Evolutionary conservation across 345 rosid species (phyloP).

Genomic region (Cardamine resedifolia): DNA sequence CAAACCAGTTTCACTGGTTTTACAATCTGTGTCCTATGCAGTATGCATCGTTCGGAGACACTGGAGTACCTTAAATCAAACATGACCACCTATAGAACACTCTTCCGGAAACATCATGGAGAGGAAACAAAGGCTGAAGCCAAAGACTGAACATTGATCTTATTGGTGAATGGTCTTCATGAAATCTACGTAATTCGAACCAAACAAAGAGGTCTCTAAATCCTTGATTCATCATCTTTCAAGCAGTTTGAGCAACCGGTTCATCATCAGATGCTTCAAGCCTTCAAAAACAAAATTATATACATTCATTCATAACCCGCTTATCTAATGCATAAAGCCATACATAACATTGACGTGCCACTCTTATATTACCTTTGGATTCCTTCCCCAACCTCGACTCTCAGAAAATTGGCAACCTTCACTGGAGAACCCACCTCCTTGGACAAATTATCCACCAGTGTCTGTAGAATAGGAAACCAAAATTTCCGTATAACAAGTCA

Average conservation of each 20-base stretch:
- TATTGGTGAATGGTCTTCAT: slow-evolving; percentile 6
- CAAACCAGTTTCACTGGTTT: background rate
- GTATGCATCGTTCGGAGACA: background rate
- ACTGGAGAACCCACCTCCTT: slow-evolving; percentile 80
- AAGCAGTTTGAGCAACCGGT: slow-evolving; percentile 37
- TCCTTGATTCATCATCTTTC: slow-evolving; percentile 23
- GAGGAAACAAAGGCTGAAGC: background rate
- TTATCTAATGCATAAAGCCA: background rate
- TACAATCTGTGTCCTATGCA: background rate
- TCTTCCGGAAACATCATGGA: too few relatives aligned
- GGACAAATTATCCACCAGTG: slow-evolving; percentile 60
- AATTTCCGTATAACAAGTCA: background rate
- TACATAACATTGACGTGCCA: background rate
- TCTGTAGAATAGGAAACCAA: slow-evolving; percentile 44
- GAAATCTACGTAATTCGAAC: background rate
- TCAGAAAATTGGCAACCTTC: slow-evolving; percentile 70
- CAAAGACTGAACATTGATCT: slow-evolving; percentile 11
- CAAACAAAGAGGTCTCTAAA: background rate
- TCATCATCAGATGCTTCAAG: slow-evolving; percentile 34
- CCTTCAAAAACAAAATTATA: slow-evolving; percentile 26
- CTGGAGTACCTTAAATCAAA: background rate
- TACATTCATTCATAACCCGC: background rate
- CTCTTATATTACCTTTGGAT: slow-evolving; percentile 62
- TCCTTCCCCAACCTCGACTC: slow-evolving; percentile 99
- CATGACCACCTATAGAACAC: background rate